Evolutionary conservation across 139 green algal species (phyloP), one percentile per base, ranked within the genome.

Genomic region (Asterochloris erici): DNA sequence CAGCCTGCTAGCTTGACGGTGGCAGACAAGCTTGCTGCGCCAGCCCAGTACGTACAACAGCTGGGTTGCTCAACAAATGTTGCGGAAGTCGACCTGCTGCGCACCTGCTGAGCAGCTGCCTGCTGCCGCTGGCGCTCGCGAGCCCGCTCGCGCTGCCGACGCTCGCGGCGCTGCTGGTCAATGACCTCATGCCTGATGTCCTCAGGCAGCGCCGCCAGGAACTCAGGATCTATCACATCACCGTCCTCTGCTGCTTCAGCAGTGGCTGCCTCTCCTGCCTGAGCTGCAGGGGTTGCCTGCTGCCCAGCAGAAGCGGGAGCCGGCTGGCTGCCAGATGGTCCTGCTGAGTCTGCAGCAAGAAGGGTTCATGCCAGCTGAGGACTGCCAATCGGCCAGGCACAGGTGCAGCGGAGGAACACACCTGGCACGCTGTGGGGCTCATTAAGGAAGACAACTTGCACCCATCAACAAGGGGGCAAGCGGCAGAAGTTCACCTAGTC

Each of bases 181-280:
- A 98, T 78, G 70, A 99, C 91, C 85, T 99, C 96, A 24, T 91
- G 90, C 63, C 92, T 92, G n/a, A 99, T 93, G 29, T 99, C 96
- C 6, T 90, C 89, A 0, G 96, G 96, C 60, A 99, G 88, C 0
- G 96, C 96, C 24, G 94, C 95, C 73, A 99, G 87, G 84, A 99
- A 99, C 84, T 98, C 95, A 10, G 96, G 95, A 75, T 99, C 96
- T 23, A 99, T 89, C 12, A 71, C 74, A 14, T 84, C 87, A 27
- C 88, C 81, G 63, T 91, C 86, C 1, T 89, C 90, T 64, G 77
- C 62, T 74, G 63, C 77, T 74, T 38, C 9, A 71, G 61, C 63
- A 28, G n/a, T 68, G 38, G 63, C 63, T 75, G 63, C 60, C 73
- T 60, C 70, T 73, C 47, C 73, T 82, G 68, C 27, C 29, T 84